Evolutionary conservation across 1,284 basidiomycete species (phyloP).

Genomic region (Volvariella volvacea): DNA sequence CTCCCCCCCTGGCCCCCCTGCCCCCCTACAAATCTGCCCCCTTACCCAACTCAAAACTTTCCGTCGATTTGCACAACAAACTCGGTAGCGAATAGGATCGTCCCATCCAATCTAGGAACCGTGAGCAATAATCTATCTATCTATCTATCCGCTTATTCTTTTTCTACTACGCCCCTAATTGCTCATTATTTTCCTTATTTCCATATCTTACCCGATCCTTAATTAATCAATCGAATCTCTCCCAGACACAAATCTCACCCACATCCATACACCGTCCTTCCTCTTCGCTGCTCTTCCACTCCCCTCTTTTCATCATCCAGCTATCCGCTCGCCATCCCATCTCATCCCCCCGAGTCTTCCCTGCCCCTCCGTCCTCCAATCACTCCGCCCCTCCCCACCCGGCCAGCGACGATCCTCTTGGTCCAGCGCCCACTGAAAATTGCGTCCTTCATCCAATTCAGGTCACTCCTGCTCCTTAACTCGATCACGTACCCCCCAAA

Average conservation of each 20-base stretch:
- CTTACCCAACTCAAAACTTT: background rate
- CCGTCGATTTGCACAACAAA: slow-evolving; percentile 2
- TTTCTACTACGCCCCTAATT: background rate
- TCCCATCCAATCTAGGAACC: slow-evolving; percentile 20
- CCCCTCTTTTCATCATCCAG: background rate
- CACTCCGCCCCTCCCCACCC: no score
- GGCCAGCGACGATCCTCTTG: no score
- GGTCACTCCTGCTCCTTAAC: slow-evolving; percentile 5
- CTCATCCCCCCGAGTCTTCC: background rate
- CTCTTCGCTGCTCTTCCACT: slow-evolving; percentile 3
- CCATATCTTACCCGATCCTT: background rate
- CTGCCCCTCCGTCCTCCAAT: background rate
- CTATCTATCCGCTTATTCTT: slow-evolving; percentile 11
- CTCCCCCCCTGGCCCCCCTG: background rate
- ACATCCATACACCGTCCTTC: slow-evolving; percentile 2
- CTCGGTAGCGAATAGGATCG: slow-evolving; percentile 32
- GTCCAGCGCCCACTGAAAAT: background rate
- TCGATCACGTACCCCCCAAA: slow-evolving; percentile 2
- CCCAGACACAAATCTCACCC: background rate
- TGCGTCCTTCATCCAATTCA: background rate
- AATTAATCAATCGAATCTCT: slow-evolving; percentile 5
- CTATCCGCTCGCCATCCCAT: background rate
- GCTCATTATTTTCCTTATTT: background rate
- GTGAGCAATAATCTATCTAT: slow-evolving; percentile 10
- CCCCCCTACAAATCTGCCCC: no score